Conservation (phyloP, 1,284 basidiomycete species). For the Trichosporon coremiiforme region DNA sequence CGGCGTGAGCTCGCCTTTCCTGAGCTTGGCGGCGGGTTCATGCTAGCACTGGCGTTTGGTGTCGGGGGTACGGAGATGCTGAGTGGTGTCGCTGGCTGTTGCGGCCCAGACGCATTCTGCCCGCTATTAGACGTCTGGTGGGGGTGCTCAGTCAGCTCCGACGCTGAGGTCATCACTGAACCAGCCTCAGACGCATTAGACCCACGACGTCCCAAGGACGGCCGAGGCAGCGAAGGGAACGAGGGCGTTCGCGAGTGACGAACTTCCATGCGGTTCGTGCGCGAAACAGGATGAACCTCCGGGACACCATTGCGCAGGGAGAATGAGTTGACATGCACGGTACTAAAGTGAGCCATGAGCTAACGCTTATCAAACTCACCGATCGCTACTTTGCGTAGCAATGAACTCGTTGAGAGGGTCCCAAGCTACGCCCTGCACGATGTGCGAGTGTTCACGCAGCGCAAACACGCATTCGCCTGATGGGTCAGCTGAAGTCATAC, state of each 20-base stretch:
- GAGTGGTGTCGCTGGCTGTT: conserved; percentile 39
- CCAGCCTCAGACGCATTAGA: conserved; percentile 75
- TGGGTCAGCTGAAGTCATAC: conserved; percentile 24
- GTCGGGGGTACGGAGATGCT: conserved; percentile 51
- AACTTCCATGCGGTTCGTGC: conserved; percentile 53
- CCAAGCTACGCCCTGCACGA: conserved; percentile 96
- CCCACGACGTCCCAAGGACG: conserved; percentile 66
- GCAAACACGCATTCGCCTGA: conserved; percentile 54
- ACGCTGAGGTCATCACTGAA: conserved; percentile 62
- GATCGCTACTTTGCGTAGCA: conserved; percentile 89
- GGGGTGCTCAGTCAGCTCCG: conserved; percentile 59
- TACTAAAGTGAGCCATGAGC: conserved; percentile 49
- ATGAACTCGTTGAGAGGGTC: conserved; percentile 93
- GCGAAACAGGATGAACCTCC: conserved; percentile 68
- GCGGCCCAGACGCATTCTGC: conserved; percentile 35
- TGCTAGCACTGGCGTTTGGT: conserved; percentile 42
- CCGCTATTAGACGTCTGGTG: conserved; percentile 2
- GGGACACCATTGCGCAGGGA: conserved; percentile 73
- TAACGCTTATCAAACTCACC: conserved; percentile 54
- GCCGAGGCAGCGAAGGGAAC: conserved; percentile 57
- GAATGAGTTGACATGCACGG: conserved; percentile 85
- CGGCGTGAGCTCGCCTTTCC: conserved; percentile 66
- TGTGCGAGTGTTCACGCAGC: conserved; percentile 77
- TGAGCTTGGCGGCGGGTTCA: conserved; percentile 52
- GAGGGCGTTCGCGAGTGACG: conserved; percentile 56